These are phyloP conservation scores for Pisolithus thermaeus DNA, from an alignment of 1,284 basidiomycete species.

Conservation along the genomic window DNA sequence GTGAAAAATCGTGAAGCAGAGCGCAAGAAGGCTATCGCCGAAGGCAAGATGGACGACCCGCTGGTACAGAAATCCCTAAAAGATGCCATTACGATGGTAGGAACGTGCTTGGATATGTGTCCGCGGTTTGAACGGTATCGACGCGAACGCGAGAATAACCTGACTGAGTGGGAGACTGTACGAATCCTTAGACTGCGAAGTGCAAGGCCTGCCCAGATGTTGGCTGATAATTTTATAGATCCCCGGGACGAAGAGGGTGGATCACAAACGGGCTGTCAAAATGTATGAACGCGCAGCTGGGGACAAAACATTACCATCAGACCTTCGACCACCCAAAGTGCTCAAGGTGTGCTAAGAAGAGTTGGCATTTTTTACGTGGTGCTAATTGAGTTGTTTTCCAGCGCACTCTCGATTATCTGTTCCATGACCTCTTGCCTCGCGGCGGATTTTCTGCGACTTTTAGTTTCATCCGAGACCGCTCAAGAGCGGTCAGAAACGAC, in stretches of 20 bases:
- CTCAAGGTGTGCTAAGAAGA: constrained; percentile 55
- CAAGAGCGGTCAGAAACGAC: constrained; percentile 87
- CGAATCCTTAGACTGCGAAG: constrained; percentile 21
- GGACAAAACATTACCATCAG: constrained; percentile 87
- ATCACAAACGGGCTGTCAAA: constrained; percentile 87
- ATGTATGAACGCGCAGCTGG: constrained; percentile 94
- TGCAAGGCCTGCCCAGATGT: constrained; percentile 15
- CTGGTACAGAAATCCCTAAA: constrained; percentile 71
- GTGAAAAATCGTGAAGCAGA: constrained; percentile 72
- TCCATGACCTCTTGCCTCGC: constrained; percentile 70
- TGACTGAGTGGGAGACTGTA: constrained; percentile 85
- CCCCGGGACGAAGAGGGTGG: constrained; percentile 70
- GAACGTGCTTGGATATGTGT: constrained; percentile 93
- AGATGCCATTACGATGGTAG: constrained; percentile 85
- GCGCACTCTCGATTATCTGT: constrained; percentile 90
- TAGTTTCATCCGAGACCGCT: constrained; percentile 89
- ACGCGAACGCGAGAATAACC: constrained; percentile 84
- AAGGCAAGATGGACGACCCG: constrained; percentile 87
- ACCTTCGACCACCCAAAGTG: constrained; percentile 83
- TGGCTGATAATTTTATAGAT: constrained; percentile 46
- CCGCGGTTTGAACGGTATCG: constrained; percentile 90
- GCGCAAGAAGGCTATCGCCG: constrained; percentile 71
- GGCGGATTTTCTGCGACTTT: constrained; percentile 69
- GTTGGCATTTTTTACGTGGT: constrained; percentile 1
- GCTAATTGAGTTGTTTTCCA: constrained; percentile 24